Percentiles rank a stretch among this genome's conserved stretches.
These are phyloP conservation scores for Penstemon eatonii DNA, from an alignment of 257 asterid species.

Conservation along the genomic window DNA sequence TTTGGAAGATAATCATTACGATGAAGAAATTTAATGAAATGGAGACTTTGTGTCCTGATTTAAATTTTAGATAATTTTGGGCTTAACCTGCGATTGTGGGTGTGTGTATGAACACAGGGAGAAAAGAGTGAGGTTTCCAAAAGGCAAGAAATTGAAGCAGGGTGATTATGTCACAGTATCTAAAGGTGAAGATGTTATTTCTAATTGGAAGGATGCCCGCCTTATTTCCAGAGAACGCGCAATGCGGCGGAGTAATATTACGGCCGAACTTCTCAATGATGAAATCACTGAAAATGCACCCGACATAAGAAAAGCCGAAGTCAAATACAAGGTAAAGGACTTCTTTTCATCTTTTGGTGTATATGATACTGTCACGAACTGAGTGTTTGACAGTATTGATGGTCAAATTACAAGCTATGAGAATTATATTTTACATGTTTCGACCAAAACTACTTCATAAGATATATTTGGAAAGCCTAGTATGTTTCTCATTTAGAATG, in stretches of 20 bases:
- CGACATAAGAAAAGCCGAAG: conserved; percentile 68
- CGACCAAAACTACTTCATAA: background rate
- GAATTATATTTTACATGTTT: background rate
- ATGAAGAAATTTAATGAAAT: background rate
- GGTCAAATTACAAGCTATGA: background rate
- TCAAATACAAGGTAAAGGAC: conserved; percentile 56
- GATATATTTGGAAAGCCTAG: background rate
- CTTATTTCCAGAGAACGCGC: conserved; percentile 73
- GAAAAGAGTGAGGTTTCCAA: conserved; percentile 84
- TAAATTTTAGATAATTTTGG: background rate
- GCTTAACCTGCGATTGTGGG: background rate
- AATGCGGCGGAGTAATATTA: conserved; percentile 44
- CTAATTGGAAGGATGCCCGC: conserved; percentile 46
- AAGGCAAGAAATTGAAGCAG: conserved; percentile 79
- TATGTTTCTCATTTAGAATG: background rate
- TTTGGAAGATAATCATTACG: no score
- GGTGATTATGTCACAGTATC: conserved; percentile 55
- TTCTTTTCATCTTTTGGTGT: background rate
- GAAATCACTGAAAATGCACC: conserved; percentile 52
- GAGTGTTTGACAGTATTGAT: background rate
- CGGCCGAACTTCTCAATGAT: conserved; percentile 52
- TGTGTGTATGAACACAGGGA: conserved; percentile 47
- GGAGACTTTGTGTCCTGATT: conserved; percentile 2
- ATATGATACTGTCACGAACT: background rate
- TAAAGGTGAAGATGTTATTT: conserved; percentile 32